Evolutionary conservation across 306 rosid species (phyloP).

Genomic region (Carpinus viminea): DNA sequence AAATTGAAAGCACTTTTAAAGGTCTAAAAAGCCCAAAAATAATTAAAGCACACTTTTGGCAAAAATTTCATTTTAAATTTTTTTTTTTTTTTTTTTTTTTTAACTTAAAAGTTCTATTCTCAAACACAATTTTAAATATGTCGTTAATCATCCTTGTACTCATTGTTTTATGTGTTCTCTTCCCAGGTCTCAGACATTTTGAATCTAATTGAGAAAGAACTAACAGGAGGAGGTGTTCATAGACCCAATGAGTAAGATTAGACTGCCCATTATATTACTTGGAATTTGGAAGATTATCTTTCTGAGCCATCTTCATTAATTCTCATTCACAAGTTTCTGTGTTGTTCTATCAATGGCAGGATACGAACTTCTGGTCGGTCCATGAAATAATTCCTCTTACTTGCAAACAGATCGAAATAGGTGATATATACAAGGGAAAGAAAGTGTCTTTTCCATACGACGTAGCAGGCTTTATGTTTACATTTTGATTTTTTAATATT

Average conservation of each 20-base stretch:
- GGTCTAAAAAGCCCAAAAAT: no score
- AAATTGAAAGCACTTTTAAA: no score
- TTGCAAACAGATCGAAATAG: neutral
- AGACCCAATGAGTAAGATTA: constrained; percentile 1
- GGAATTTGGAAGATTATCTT: neutral
- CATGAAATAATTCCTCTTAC: neutral
- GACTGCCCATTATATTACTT: neutral
- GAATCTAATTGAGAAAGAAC: constrained; percentile 48
- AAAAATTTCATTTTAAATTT: no score
- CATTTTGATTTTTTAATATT: no score
- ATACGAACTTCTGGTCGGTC: neutral
- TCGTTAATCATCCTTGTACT: neutral
- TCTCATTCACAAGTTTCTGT: neutral
- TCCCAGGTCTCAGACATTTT: constrained; percentile 58
- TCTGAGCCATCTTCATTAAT: neutral
- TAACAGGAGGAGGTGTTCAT: constrained; percentile 31
- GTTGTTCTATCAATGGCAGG: neutral
- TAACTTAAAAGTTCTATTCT: no score
- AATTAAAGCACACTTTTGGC: no score
- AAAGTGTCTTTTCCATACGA: neutral
- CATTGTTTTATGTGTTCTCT: neutral
- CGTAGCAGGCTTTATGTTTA: no score
- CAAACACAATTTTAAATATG: no score
- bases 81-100: no score
- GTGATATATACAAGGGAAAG: neutral